A percentile compares a stretch with the other conserved stretches of the same genome.
Evolutionary conservation across 2,329 filamentous ascomycete genomes (phyloP).

Genomic region (Trichoderma pleuroti): DNA sequence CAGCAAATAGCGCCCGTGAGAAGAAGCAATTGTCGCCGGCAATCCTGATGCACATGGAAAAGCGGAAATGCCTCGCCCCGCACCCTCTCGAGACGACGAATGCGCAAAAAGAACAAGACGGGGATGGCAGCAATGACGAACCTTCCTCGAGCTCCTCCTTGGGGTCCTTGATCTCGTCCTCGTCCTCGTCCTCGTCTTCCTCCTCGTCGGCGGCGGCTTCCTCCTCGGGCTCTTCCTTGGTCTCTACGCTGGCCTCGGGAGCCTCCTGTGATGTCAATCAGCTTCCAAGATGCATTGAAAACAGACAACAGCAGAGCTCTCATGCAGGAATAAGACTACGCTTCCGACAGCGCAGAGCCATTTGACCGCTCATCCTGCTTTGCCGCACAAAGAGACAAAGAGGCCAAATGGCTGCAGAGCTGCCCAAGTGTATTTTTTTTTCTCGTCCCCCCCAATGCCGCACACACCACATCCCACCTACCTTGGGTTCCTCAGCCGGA

Average conservation of each 20-base stretch:
- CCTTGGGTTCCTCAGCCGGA: slow-evolving; percentile 62
- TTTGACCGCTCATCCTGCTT: background rate
- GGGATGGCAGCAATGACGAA: slow-evolving; percentile 49
- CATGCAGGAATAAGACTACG: background rate
- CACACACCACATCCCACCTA: slow-evolving; percentile 32
- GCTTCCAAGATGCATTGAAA: background rate
- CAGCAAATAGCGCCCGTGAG: slow-evolving; percentile 9
- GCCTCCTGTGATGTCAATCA: slow-evolving; percentile 32
- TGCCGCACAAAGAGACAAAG: background rate
- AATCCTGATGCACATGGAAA: background rate
- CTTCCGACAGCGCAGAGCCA: background rate
- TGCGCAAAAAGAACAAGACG: slow-evolving; percentile 2
- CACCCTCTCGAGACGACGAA: background rate
- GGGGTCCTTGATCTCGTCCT: slow-evolving; percentile 80
- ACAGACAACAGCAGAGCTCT: too few relatives aligned
- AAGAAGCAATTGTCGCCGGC: background rate
- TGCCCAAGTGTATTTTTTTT: slow-evolving; percentile 2
- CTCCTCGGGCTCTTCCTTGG: slow-evolving; percentile 45
- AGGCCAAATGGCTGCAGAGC: slow-evolving; percentile 6
- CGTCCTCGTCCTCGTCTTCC: slow-evolving; percentile 68
- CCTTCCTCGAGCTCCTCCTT: slow-evolving; percentile 90
- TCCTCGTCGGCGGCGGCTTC: slow-evolving; percentile 55
- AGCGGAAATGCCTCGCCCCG: slow-evolving; percentile 24
- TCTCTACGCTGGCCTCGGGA: slow-evolving; percentile 35
- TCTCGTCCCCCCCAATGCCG: background rate